Evolutionary conservation across 176 grass and related monocot genomes (phyloP).

Genomic region (Rhynchospora breviuscula): DNA sequence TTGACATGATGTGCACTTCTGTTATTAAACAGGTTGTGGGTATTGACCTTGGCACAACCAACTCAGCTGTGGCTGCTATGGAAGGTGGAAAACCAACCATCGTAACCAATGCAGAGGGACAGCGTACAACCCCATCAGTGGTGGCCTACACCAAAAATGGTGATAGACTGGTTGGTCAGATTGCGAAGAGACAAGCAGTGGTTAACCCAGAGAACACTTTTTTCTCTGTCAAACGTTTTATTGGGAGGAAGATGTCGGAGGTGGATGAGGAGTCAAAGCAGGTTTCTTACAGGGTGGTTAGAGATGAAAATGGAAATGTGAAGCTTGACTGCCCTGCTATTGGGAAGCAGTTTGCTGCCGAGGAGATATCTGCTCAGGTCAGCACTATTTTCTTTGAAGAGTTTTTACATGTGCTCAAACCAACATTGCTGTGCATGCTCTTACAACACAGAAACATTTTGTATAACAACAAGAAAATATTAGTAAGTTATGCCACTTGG

Average conservation of each 20-base stretch:
- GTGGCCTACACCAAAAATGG: constrained; percentile 88
- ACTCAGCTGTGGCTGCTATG: constrained; percentile 96
- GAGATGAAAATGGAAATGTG: constrained; percentile 93
- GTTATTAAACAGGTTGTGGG: constrained; percentile 56
- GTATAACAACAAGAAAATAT: neutral
- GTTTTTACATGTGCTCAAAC: neutral
- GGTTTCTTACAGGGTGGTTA: constrained; percentile 71
- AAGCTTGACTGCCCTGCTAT: constrained; percentile 98
- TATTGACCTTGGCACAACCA: constrained; percentile 91
- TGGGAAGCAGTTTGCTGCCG: constrained; percentile 91
- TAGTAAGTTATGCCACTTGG: neutral
- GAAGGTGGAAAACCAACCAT: constrained; percentile 97
- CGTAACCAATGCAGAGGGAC: constrained; percentile 93
- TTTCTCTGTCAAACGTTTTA: constrained; percentile 98
- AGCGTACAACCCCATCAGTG: constrained; percentile 87
- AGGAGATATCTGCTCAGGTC: constrained; percentile 98
- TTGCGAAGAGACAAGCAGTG: constrained; percentile 94
- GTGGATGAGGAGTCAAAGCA: constrained; percentile 97
- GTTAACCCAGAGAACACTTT: constrained; percentile 99
- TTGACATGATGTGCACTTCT: neutral
- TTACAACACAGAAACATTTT: neutral
- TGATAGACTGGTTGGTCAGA: constrained; percentile 82
- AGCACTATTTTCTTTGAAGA: neutral
- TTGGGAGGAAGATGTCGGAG: constrained; percentile 92
- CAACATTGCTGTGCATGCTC: neutral